phyloP scores from a whole-genome alignment of 2,329 filamentous ascomycete genomes.

The Diaporthe sp. region DNA sequence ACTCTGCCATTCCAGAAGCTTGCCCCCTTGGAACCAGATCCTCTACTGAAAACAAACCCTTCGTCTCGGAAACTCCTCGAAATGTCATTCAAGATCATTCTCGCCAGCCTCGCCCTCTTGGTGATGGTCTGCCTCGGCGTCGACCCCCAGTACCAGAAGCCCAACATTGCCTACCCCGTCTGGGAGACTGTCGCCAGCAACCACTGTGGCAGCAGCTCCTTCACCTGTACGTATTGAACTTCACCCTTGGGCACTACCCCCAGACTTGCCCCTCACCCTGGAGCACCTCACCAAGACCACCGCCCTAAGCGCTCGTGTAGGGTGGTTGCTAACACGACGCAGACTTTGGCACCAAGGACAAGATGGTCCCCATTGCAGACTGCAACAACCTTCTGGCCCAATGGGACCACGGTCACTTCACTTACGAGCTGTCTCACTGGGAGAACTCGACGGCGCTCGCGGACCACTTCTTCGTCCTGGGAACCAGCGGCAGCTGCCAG shows the following conservation, averaged over 20 bases:
- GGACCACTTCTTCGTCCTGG: slow-evolving; percentile 28
- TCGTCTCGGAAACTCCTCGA: not conserved
- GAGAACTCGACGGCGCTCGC: slow-evolving; percentile 25
- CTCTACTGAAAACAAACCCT: not conserved
- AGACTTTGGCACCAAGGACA: slow-evolving; percentile 15
- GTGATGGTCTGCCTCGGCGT: not conserved
- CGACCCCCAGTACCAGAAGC: slow-evolving; percentile 27
- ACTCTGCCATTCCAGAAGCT: not conserved
- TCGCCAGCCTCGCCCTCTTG: slow-evolving; percentile 5
- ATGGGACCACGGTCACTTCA: slow-evolving; percentile 17
- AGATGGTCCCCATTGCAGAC: slow-evolving; percentile 14
- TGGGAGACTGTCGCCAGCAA: not conserved
- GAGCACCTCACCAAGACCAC: not conserved
- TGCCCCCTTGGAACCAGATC: not conserved
- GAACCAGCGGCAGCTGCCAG: slow-evolving; percentile 23
- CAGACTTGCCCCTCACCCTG: not conserved
- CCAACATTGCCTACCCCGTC: not conserved
- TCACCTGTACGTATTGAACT: not conserved
- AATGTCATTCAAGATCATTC: not conserved
- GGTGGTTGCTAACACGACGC: not conserved
- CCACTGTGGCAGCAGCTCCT: slow-evolving; percentile 22
- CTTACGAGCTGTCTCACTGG: slow-evolving; percentile 15
- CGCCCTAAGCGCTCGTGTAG: too few relatives aligned
- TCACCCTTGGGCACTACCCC: not conserved
- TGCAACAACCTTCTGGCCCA: slow-evolving; percentile 6